These are phyloP conservation scores for Astrephomene gubernaculifera DNA, from an alignment of 139 green algal species.

Conservation along the genomic window DNA sequence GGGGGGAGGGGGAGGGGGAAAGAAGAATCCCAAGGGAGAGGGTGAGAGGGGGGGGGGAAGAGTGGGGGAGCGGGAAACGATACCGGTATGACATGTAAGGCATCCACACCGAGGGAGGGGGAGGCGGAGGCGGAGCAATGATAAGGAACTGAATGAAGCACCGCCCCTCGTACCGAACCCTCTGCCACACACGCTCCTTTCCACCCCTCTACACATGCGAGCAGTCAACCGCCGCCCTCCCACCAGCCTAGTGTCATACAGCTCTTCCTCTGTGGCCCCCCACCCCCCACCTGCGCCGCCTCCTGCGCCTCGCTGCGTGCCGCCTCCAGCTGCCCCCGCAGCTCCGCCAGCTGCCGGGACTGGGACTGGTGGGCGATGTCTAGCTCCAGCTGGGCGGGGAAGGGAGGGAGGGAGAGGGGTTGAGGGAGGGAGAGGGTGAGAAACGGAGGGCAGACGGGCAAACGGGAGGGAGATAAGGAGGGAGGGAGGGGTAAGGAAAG, in stretches of 20 bases:
- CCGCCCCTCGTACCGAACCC: too few species aligned
- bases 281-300: slow-evolving; percentile 29
- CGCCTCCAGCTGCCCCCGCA: slow-evolving; percentile 4
- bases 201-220: too few species aligned
- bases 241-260: too few species aligned
- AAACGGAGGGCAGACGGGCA: neutral
- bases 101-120: too few species aligned
- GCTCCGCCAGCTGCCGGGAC: slow-evolving; percentile 5
- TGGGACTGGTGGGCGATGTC: neutral
- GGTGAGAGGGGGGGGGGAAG: neutral
- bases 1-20: neutral
- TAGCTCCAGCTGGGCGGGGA: slow-evolving; percentile 17
- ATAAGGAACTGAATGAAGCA: too few species aligned
- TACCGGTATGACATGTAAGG: too few species aligned
- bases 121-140: too few species aligned
- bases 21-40: too few species aligned
- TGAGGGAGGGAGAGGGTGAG: neutral
- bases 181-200: too few species aligned
- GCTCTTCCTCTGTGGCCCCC: neutral
- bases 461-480: neutral
- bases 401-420: neutral
- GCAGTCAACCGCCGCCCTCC: too few species aligned
- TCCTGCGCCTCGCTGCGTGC: neutral
- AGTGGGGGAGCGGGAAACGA: neutral
- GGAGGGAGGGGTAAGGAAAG: too few species aligned